phyloP scores from a whole-genome alignment of 495 filamentous ascomycete species.

The Penicillium dipodomyicola region DNA sequence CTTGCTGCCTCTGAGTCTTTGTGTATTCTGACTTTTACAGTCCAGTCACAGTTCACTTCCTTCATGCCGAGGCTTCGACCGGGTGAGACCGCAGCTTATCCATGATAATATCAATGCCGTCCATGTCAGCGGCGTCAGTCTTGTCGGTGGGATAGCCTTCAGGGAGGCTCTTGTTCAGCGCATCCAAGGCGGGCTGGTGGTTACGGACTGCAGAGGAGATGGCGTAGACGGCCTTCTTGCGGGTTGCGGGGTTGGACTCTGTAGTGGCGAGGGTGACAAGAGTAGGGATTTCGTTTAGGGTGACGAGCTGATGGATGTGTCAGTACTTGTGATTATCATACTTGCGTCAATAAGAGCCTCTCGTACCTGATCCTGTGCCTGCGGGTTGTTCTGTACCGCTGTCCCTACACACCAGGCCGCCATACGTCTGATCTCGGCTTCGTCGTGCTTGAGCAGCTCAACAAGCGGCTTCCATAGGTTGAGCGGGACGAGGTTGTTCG shows the following conservation, averaged over 20 bases:
- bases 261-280: constrained; percentile 63
- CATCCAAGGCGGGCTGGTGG: constrained; percentile 72
- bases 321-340: constrained; percentile 10
- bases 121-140: constrained; percentile 80
- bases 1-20: constrained; percentile 2
- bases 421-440: constrained; percentile 69
- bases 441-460: constrained; percentile 59
- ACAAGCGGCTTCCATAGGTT: constrained; percentile 80
- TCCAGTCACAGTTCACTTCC: background rate
- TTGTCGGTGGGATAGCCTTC: constrained; percentile 59
- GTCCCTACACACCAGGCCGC: constrained; percentile 93
- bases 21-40: constrained; percentile 1
- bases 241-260: constrained; percentile 60
- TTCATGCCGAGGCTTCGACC: constrained; percentile 30
- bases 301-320: constrained; percentile 52
- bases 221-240: constrained; percentile 85
- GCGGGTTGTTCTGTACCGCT: constrained; percentile 92
- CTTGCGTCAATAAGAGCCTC: background rate
- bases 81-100: constrained; percentile 58
- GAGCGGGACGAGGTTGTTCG: constrained; percentile 80
- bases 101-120: constrained; percentile 72
- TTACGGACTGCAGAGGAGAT: constrained; percentile 82
- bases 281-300: constrained; percentile 64
- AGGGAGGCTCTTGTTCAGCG: constrained; percentile 58
- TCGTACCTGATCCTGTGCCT: constrained; percentile 69